Evolutionary conservation across 2,329 filamentous ascomycete species (phyloP).

Genomic region (Proliferodiscus dingleyae): DNA sequence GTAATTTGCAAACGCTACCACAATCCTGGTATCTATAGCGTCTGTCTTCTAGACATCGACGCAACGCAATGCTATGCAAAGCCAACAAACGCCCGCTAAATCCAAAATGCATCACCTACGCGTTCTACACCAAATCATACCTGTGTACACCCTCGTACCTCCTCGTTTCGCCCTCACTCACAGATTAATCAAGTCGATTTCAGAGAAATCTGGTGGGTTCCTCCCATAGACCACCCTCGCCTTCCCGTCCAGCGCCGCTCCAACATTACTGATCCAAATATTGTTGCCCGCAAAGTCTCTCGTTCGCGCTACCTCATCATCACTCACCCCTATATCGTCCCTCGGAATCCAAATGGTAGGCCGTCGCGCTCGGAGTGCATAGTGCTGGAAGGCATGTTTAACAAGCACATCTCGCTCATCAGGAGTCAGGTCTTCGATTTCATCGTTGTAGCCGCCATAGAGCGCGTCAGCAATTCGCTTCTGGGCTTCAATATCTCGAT

Average conservation of each 20-base stretch:
- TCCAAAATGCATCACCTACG: no score
- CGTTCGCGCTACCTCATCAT: slow-evolving; percentile 83
- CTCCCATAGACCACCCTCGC: slow-evolving; percentile 77
- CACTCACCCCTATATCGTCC: slow-evolving; percentile 83
- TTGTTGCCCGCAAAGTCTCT: slow-evolving; percentile 50
- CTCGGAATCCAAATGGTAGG: slow-evolving; percentile 92
- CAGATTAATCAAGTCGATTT: slow-evolving; percentile 79
- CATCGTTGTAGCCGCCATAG: slow-evolving; percentile 83
- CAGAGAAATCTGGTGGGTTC: slow-evolving; percentile 84
- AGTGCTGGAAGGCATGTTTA: slow-evolving; percentile 84
- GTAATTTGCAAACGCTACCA: no score
- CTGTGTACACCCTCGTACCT: no score
- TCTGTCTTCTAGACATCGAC: no score
- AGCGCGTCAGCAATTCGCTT: slow-evolving; percentile 69
- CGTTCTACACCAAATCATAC: no score
- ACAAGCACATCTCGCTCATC: slow-evolving; percentile 84
- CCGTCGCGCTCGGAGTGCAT: slow-evolving; percentile 74
- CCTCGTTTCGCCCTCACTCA: slow-evolving; percentile 41
- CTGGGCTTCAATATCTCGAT: slow-evolving; percentile 67
- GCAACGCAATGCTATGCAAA: no score
- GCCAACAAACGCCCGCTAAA: no score
- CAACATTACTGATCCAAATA: slow-evolving; percentile 93
- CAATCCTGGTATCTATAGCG: no score
- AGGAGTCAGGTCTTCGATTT: slow-evolving; percentile 88
- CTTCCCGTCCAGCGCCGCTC: slow-evolving; percentile 80